phyloP scores from a whole-genome alignment of 1,139 yeast genomes.

The Yamadazyma mexicana region DNA sequence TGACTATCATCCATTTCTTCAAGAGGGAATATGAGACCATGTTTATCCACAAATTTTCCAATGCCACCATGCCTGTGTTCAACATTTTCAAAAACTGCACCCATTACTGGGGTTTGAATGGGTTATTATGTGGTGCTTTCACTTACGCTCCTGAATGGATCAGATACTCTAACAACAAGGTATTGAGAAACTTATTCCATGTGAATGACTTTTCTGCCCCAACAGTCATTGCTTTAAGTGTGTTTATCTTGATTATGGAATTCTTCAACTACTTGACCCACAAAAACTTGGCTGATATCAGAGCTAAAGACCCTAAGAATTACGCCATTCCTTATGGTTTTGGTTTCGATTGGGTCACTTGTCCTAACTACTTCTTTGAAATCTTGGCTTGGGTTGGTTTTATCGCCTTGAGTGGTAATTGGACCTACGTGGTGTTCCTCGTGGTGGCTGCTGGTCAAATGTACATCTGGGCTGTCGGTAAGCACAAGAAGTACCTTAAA shows the following conservation, averaged over 20 bases:
- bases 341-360: conserved; percentile 47
- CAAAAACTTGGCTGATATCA: conserved; percentile 53
- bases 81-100: conserved; percentile 85
- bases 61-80: conserved; percentile 87
- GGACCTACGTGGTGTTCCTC: conserved; percentile 73
- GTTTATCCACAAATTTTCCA: conserved; percentile 79
- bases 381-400: conserved; percentile 69
- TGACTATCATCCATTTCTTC: conserved; percentile 72
- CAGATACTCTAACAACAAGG: conserved; percentile 10
- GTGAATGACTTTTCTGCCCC: conserved; percentile 10
- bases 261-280: conserved; percentile 73
- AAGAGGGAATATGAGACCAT: conserved; percentile 89
- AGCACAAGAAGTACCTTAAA: conserved; percentile 63
- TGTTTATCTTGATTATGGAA: conserved; percentile 48
- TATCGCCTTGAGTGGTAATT: conserved; percentile 71
- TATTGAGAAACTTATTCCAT: conserved; percentile 10
- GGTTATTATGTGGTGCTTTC: conserved; percentile 67
- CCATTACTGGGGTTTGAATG: conserved; percentile 91
- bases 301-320: conserved; percentile 41
- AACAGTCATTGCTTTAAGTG: conserved; percentile 5
- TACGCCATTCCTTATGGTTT: conserved; percentile 48
- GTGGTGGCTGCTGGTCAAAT: conserved; percentile 74
- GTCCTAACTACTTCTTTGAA: conserved; percentile 93
- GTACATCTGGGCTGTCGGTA: conserved; percentile 77
- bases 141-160: conserved; percentile 57